phyloP scores from a whole-genome alignment of 2,329 filamentous ascomycete genomes.

The Knoxdaviesia proteae region DNA sequence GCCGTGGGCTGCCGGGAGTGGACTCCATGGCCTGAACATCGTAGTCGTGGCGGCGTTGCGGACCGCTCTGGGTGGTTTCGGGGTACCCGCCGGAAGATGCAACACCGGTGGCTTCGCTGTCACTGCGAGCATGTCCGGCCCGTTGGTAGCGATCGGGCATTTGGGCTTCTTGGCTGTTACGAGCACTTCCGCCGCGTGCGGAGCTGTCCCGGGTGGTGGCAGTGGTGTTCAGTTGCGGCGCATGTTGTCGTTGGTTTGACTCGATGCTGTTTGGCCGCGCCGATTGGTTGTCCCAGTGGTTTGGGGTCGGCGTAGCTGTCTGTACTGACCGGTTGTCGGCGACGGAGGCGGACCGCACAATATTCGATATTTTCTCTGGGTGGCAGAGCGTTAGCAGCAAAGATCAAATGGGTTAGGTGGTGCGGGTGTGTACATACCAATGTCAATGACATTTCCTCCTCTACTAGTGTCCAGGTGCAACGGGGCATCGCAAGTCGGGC shows the following conservation, averaged over 20 bases:
- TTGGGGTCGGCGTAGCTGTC: slow-evolving; percentile 37
- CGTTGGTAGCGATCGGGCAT: slow-evolving; percentile 20
- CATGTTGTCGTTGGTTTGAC: slow-evolving; percentile 14
- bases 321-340: slow-evolving; percentile 36
- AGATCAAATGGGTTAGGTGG: neutral
- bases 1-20: slow-evolving; percentile 51
- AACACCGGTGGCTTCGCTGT: slow-evolving; percentile 55
- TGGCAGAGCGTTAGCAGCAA: slow-evolving; percentile 1
- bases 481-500: slow-evolving; percentile 81
- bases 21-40: slow-evolving; percentile 94
- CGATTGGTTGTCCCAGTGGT: slow-evolving; percentile 45
- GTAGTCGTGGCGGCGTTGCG: slow-evolving; percentile 68
- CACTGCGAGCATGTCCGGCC: slow-evolving; percentile 47
- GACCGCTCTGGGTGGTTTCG: slow-evolving; percentile 50
- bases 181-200: slow-evolving; percentile 11
- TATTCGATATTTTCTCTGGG: slow-evolving; percentile 80
- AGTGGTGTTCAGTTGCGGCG: slow-evolving; percentile 11
- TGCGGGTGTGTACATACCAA: slow-evolving; percentile 37
- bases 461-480: slow-evolving; percentile 81
- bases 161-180: slow-evolving; percentile 27
- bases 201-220: slow-evolving; percentile 2
- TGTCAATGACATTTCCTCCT: slow-evolving; percentile 78
- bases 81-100: slow-evolving; percentile 64
- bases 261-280: slow-evolving; percentile 31
- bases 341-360: slow-evolving; percentile 63